Evolutionary conservation across 106 monocot genomes (phyloP), one percentile per base, ranked within the genome.

Genomic region (Cymbidium sinense): DNA sequence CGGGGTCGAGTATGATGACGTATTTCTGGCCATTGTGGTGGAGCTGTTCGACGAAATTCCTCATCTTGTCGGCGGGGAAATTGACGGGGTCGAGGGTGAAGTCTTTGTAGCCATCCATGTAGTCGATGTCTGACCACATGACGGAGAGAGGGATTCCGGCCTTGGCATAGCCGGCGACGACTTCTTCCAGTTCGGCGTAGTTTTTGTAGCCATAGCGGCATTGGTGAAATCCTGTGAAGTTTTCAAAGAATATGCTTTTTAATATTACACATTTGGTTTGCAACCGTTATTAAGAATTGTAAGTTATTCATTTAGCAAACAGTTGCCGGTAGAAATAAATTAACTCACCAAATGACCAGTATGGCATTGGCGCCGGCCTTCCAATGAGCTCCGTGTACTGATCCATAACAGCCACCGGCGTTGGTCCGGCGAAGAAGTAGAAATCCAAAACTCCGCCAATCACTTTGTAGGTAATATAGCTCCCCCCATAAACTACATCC

Each of bases 101-200:
- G 43, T 89, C 92, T 73, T 92, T 95, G 85, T 43, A 90, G 1
- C 25, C 90, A 54, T 95, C 95, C 95, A 95, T 95, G 89, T 92
- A 86, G 70, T 93, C 89, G 19, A 89, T 93, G 78, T 93, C 93
- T 0, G 87, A 87, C 93, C 93, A 93, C 85, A 93, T 89, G 29
- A 86, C 89, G 34, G 89, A 84, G 11, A 93, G 70, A 70, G 93
- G 93, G 21, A 93, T 95, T 37, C 69, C 62, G 5, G 91, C 88
- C 15, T 80, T 67, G 2, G 84, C 85, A 41, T 90, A 95, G 73
- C 90, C 82, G 11, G 82, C 81, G 1, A 88, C 90, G 9, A 95
- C 91, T 29, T 71, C 79, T 79, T 90, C 86, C 1, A 95, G 50
- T 20, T 89, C 95, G 0, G 82, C 2, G 36, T 88, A 77, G 70